Percentiles rank a stretch among this genome's conserved stretches.
These are phyloP conservation scores for Calonectria montana DNA, from an alignment of 2,329 filamentous ascomycete genomes.

Conservation along the genomic window DNA sequence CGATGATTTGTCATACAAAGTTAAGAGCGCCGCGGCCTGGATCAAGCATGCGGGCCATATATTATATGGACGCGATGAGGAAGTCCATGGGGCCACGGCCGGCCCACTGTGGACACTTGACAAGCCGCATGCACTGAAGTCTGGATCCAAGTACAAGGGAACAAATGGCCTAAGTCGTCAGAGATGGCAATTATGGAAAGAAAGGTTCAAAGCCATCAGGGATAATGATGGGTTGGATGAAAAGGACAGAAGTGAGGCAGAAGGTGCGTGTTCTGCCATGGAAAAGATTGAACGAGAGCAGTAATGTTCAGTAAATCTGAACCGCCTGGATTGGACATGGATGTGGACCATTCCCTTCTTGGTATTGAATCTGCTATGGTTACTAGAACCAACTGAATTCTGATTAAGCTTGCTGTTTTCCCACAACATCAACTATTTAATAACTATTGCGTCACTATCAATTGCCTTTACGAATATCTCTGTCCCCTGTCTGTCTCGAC, in stretches of 20 bases:
- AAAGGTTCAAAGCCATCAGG: constrained; percentile 26
- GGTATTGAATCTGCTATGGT: too few relatives aligned
- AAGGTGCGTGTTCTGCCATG: constrained; percentile 11
- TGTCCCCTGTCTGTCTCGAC: not conserved
- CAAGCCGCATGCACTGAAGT: constrained; percentile 29
- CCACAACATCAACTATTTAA: too few relatives aligned
- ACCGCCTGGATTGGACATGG: too few relatives aligned
- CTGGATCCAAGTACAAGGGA: constrained; percentile 26
- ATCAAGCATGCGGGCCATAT: constrained; percentile 16
- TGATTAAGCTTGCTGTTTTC: too few relatives aligned
- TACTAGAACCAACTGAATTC: too few relatives aligned
- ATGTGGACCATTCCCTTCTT: too few relatives aligned
- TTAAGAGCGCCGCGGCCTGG: constrained; percentile 21
- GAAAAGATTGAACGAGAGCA: constrained; percentile 3
- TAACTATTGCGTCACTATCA: too few relatives aligned
- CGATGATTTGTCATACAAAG: constrained; percentile 13
- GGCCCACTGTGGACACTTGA: constrained; percentile 31
- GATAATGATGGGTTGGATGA: constrained; percentile 18
- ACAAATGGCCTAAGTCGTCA: constrained; percentile 27
- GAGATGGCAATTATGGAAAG: constrained; percentile 34
- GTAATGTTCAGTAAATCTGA: not conserved
- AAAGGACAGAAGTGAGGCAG: not conserved
- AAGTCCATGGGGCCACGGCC: constrained; percentile 22
- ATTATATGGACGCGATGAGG: constrained; percentile 28
- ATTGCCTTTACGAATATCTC: not conserved